Base-by-base conservation (phyloP, 2,329 filamentous ascomycete species). In the Epichloe gansuensis region DNA sequence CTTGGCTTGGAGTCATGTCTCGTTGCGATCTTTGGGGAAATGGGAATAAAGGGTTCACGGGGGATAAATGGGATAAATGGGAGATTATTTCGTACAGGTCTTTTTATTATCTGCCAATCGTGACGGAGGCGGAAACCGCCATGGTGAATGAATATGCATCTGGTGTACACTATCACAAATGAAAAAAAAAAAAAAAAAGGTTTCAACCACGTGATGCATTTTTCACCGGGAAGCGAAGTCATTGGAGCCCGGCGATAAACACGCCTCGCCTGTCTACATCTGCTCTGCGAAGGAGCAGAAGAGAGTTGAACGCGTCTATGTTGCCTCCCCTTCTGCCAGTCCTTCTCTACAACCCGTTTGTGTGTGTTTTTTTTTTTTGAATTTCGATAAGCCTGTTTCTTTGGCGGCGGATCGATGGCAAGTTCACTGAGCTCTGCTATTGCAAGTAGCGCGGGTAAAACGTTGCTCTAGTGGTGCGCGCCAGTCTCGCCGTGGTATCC, bases 401-500 rank as follows among this genome's bases (percentile, higher is more conserved):
- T 31, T 11, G 31, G 31, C 31, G 9, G 3, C 31, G 31, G 9
- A n/a, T 28, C 5, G 25, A 46, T n/a, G 13, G 11, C 25, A 13
- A 25, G 13, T 13, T 21, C 25, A 28, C 37, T 38, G 25, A 46
- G 39, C 21, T n/a, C 31, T 31, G 31, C 31, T 31, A 4, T 31
- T 11, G 1, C 31, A 4, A 11, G 31, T 4, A 9, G 31, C 31
- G 31, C 11, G 31, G 31, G 3, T 31, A 31, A 11, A 11, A 11
- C 31, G 31, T 31, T 28, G n/a, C 50, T 62, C 74, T 75, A 81
- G 72, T 81, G 81, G 69, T 83, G 78, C 59, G 75, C 74, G 61
- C 77, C 77, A 57, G 70, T 66, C 68, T 87, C 81, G 67, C 87
- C 86, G 71, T 80, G 81, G 80, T 98, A 98, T 59, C 93, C 93